Evolutionary conservation across 495 filamentous ascomycete species (phyloP).

Genomic region (Letharia columbiana): DNA sequence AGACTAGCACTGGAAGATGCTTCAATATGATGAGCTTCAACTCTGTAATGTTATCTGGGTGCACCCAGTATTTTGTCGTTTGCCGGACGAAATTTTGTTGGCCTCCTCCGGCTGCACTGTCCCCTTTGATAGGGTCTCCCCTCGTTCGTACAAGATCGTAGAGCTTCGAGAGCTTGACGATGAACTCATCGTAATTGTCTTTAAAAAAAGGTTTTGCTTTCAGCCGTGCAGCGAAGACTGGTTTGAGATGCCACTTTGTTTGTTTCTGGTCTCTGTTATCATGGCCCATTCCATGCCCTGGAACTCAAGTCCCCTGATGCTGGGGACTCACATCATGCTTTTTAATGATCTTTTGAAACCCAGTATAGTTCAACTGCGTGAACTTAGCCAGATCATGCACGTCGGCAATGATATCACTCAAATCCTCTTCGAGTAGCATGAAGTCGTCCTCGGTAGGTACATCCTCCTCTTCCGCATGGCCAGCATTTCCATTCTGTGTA

Average conservation of each 20-base stretch:
- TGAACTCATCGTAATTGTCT: conserved; percentile 94
- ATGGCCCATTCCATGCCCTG: conserved; percentile 2
- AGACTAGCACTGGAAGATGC: conserved; percentile 94
- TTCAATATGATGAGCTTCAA: conserved; percentile 81
- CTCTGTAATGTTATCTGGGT: conserved; percentile 97
- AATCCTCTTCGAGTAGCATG: conserved; percentile 82
- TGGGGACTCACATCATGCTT: conserved; percentile 77
- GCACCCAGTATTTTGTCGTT: conserved; percentile 99
- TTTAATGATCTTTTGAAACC: conserved; percentile 99
- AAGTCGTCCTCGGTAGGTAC: conserved; percentile 83
- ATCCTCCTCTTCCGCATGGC: conserved; percentile 35
- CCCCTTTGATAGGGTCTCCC: conserved; percentile 85
- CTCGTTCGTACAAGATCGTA: conserved; percentile 91
- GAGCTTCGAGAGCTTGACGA: conserved; percentile 89
- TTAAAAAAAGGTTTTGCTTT: conserved; percentile 97
- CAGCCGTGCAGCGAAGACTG: conserved; percentile 85
- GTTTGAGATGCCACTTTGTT: conserved; percentile 87
- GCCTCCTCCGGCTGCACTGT: conserved; percentile 78
- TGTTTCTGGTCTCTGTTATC: conserved; percentile 58
- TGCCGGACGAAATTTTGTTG: conserved; percentile 96
- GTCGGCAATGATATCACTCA: conserved; percentile 97
- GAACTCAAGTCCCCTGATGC: conserved; percentile 14
- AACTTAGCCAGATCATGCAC: conserved; percentile 98
- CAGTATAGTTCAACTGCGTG: conserved; percentile 96
- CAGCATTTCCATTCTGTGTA: conserved; percentile 17